Conservation (phyloP, 441 rosid species). For the Melastoma candidum region DNA sequence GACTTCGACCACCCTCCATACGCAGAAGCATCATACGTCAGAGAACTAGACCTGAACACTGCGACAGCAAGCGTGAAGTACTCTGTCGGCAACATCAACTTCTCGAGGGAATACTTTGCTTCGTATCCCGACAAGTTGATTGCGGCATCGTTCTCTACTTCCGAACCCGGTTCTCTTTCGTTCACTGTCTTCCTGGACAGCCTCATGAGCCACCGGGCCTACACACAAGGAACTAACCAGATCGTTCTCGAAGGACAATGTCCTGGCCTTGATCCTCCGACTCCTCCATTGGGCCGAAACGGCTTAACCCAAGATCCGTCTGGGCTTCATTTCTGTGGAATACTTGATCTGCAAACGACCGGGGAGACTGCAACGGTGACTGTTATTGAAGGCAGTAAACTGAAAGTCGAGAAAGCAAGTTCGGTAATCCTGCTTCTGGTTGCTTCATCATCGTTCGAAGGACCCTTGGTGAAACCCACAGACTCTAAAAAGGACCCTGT, state of each 20-base stretch:
- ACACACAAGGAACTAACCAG: constrained; percentile 4
- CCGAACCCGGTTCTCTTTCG: constrained; percentile 17
- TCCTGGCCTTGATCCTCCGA: constrained; percentile 8
- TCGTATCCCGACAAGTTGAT: constrained; percentile 18
- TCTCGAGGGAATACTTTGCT: constrained; percentile 17
- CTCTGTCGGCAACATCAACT: constrained; percentile 9
- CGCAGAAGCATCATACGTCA: constrained; percentile 12
- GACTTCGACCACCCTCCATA: constrained; percentile 18
- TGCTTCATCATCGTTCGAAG: constrained; percentile 18
- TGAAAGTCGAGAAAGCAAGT: constrained; percentile 17
- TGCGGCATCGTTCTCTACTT: constrained; percentile 12
- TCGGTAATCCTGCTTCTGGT: constrained; percentile 18
- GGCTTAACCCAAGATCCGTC: too few relatives aligned
- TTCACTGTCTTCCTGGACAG: constrained; percentile 19
- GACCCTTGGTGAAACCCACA: constrained; percentile 12
- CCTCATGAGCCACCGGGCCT: constrained; percentile 14
- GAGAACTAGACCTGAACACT: constrained; percentile 22
- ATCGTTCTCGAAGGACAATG: constrained; percentile 19
- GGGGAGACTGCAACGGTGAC: constrained; percentile 9
- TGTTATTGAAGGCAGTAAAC: constrained; percentile 13
- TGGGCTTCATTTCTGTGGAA: not conserved
- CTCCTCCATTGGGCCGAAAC: too few relatives aligned
- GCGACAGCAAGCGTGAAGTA: constrained; percentile 20
- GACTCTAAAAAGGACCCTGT: constrained; percentile 17
- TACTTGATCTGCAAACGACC: constrained; percentile 15